A percentile compares a stretch with the other conserved stretches of the same genome.
These are phyloP conservation scores for Pseudogymnoascus sp. DNA, from an alignment of 2,329 filamentous ascomycete genomes.

Conservation along the genomic window DNA sequence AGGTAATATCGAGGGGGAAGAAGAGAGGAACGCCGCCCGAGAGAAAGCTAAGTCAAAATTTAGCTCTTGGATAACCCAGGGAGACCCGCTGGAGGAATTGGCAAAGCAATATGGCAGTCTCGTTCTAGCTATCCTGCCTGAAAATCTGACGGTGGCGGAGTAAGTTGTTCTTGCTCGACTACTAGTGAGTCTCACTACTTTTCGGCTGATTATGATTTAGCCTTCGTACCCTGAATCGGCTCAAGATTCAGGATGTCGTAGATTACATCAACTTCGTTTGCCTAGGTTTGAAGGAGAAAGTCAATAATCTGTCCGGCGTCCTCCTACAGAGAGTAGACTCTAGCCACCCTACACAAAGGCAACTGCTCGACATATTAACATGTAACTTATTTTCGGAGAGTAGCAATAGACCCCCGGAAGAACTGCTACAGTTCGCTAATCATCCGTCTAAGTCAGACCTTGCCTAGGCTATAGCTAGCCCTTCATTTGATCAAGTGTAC, in stretches of 20 bases:
- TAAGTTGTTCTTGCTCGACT: not conserved
- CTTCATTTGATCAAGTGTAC: too few relatives aligned
- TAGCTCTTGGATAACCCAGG: not conserved
- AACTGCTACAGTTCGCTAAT: not conserved
- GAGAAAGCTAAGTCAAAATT: not conserved
- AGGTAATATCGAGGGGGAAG: not conserved
- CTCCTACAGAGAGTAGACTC: not conserved
- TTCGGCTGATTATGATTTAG: conserved; percentile 2
- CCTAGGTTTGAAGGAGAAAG: not conserved
- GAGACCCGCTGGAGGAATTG: not conserved
- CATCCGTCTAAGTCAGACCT: too few relatives aligned
- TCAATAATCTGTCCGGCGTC: not conserved
- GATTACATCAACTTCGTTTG: not conserved
- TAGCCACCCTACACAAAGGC: not conserved
- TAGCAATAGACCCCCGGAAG: not conserved
- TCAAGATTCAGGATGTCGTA: not conserved
- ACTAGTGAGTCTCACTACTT: not conserved
- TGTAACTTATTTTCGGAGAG: not conserved
- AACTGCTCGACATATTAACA: not conserved
- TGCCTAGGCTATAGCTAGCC: too few relatives aligned
- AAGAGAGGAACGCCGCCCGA: not conserved
- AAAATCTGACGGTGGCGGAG: not conserved
- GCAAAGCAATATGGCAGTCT: not conserved
- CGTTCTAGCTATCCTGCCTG: not conserved
- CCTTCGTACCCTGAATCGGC: not conserved